phyloP scores from a whole-genome alignment of 2,329 filamentous ascomycete genomes.

The Dryadomyces sulphureus region DNA sequence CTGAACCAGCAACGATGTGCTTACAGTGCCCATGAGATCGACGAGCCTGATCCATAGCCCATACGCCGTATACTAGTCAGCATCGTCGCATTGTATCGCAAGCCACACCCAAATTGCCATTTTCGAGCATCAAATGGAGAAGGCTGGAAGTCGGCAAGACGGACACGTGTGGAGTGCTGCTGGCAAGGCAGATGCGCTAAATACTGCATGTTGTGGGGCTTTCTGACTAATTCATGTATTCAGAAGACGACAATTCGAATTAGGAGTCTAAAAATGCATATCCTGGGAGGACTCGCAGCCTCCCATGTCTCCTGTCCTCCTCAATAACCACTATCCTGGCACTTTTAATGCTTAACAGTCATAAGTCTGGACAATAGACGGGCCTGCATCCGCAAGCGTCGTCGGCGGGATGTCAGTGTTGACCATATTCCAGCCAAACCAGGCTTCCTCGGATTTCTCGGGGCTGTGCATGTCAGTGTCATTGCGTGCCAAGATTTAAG shows the following conservation, averaged over 20 bases:
- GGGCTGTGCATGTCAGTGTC: conserved; percentile 4
- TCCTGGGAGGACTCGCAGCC: background rate
- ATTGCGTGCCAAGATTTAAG: background rate
- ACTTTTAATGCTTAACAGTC: conserved; percentile 1
- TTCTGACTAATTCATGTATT: background rate
- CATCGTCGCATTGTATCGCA: too few species aligned
- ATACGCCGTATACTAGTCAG: too few species aligned
- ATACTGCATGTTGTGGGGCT: background rate
- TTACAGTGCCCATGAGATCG: too few species aligned
- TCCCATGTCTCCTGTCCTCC: background rate
- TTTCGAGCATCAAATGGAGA: too few species aligned
- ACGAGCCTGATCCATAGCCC: too few species aligned
- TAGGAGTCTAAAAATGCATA: background rate
- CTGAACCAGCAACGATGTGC: too few species aligned
- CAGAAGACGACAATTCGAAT: background rate
- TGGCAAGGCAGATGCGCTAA: too few species aligned
- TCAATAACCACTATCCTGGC: background rate
- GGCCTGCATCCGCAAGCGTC: conserved; percentile 4
- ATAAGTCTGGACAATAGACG: conserved; percentile 8
- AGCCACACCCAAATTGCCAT: too few species aligned
- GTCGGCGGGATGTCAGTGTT: conserved; percentile 5
- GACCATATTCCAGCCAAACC: conserved; percentile 12
- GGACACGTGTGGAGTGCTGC: too few species aligned
- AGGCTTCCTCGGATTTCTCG: conserved; percentile 8
- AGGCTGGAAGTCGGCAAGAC: too few species aligned